phyloP scores from a whole-genome alignment of 306 rosid genomes.

The Cicer arietinum region DNA sequence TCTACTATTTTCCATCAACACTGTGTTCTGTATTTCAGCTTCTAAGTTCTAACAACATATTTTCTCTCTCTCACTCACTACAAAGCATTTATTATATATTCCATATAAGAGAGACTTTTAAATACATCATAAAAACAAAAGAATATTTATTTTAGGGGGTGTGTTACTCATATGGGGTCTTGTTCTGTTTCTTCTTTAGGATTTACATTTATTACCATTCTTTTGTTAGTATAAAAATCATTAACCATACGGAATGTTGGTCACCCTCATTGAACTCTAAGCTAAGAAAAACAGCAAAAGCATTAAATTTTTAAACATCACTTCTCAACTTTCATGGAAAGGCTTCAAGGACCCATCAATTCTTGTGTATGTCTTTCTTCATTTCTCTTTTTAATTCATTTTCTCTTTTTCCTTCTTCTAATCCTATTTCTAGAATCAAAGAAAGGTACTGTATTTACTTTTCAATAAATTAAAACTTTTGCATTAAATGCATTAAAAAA shows the following conservation, averaged over 20 bases:
- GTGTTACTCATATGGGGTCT: constrained; percentile 65
- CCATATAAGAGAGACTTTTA: constrained; percentile 44
- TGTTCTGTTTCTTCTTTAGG: constrained; percentile 56
- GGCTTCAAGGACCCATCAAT: constrained; percentile 86
- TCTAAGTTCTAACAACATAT: not conserved
- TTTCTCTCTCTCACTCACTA: constrained; percentile 17
- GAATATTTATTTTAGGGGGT: constrained; percentile 45
- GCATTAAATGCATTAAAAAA: constrained; percentile 58
- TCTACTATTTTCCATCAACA: constrained; percentile 15
- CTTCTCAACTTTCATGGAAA: constrained; percentile 69
- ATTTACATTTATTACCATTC: constrained; percentile 74
- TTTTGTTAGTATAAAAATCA: constrained; percentile 56
- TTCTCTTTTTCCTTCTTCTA: constrained; percentile 34
- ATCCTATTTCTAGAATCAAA: constrained; percentile 49
- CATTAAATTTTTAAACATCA: constrained; percentile 45
- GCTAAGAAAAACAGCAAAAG: constrained; percentile 7
- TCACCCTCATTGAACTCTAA: constrained; percentile 39
- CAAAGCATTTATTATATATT: constrained; percentile 63
- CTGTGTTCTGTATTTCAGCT: not conserved
- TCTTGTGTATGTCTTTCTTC: constrained; percentile 68
- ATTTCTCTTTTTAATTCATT: too few species aligned
- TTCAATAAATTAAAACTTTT: constrained; percentile 35
- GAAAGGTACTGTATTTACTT: constrained; percentile 58
- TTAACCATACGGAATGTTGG: constrained; percentile 72
- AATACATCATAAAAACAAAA: constrained; percentile 49